Evolutionary conservation across 1,139 yeast species (phyloP), one percentile per base, ranked within the genome.

Genomic region (Sugiyamaella pinicola): DNA sequence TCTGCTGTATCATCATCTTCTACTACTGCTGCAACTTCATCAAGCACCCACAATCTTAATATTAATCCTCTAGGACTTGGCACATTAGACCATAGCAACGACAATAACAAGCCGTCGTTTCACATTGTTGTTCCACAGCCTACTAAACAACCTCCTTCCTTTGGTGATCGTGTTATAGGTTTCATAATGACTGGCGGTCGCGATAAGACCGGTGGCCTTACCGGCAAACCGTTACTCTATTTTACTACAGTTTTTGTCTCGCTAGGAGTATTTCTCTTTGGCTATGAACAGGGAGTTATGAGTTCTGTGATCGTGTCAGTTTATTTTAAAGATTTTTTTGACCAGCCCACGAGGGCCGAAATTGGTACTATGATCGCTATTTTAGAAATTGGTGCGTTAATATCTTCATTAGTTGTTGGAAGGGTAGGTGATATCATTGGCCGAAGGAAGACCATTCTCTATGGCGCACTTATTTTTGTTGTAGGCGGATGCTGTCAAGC

Each of bases 241-340:
- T 85, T 87, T 70, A 87, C 95, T 2, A 82, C 91, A 1, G 82
- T 85, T 9, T 88, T 88, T 69, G 95, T 88, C 18, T 83, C 91
- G 31, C 74, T 87, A 6, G 95, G 95, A 51, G 96, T 89, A 12
- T 84, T 89, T 53, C 74, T 89, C 31, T 89, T 88, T 67, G 96
- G 96, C 3, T 89, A 87, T 69, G 96, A 89, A 67, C 96, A 89
- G 70, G 96, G 96, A 52, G 96, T 88, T 46, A 87, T 91, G 82
- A 82, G 89, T 33, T 93, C 95, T 3, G 82, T 89, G 43, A 78
- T 85, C 58, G 77, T 77, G 29, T 89, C 90, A 54, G 77, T 79
- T 21, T 80, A 82, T 69, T 90, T 90, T 71, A 84, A 85, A 62
- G 74, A 74, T 13, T 88, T 86, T 69, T 90, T 87, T 69, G 68